Conservation (phyloP, 371 early-diverging fungal genomes). For the Capillidium heterosporum region DNA sequence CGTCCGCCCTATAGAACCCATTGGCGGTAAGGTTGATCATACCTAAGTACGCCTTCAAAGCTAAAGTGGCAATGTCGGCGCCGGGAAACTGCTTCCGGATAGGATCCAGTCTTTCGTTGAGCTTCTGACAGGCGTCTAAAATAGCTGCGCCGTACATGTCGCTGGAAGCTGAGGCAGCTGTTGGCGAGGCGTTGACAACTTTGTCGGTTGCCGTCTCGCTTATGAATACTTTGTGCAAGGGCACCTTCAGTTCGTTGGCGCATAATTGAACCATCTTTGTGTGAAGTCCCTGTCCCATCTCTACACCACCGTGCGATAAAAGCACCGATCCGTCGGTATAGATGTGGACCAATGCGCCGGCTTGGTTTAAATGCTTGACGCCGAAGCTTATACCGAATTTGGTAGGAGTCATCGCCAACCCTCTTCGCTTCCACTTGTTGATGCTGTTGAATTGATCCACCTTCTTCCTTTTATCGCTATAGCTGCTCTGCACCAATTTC, state of each 20-base stretch:
- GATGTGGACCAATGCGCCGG: constrained; percentile 57
- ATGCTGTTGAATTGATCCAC: constrained; percentile 36
- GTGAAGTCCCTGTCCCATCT: constrained; percentile 72
- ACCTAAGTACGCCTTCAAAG: constrained; percentile 45
- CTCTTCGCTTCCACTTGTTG: constrained; percentile 47
- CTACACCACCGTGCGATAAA: constrained; percentile 57
- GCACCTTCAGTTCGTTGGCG: constrained; percentile 41
- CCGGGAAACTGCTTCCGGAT: constrained; percentile 28
- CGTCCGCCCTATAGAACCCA: constrained; percentile 56
- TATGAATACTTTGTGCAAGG: constrained; percentile 35
- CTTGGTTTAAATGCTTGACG: constrained; percentile 47
- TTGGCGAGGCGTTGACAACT: constrained; percentile 49
- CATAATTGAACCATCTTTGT: constrained; percentile 60
- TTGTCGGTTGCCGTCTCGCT: constrained; percentile 54
- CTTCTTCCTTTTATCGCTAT: constrained; percentile 17
- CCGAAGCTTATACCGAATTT: constrained; percentile 56
- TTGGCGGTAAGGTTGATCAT: constrained; percentile 47
- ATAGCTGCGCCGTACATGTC: constrained; percentile 64
- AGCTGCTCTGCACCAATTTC: constrained; percentile 24
- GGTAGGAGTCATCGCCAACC: constrained; percentile 46
- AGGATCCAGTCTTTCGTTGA: constrained; percentile 40
- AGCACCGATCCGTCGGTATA: constrained; percentile 61
- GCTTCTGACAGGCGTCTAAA: constrained; percentile 39
- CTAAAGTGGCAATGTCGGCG: constrained; percentile 17
- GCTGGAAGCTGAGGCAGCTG: constrained; percentile 50